Base-by-base conservation (phyloP, 768 basidiomycete genomes). In the Naematelia encephala region DNA sequence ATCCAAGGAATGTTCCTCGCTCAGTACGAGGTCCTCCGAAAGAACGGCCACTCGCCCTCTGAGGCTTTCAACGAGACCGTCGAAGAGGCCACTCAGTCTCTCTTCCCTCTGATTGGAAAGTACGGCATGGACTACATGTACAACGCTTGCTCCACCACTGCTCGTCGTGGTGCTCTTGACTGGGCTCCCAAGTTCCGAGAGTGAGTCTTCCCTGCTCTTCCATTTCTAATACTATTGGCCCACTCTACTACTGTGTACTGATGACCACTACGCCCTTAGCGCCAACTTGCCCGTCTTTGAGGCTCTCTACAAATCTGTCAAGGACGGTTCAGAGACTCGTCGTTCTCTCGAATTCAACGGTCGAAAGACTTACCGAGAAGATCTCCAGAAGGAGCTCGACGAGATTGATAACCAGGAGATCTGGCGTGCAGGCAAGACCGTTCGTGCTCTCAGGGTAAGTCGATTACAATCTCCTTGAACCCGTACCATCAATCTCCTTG, bases 91-190 rank as follows among this genome's bases (percentile, higher is more conserved):
- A 98, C 94, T 44, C 93, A 99, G 77, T 94, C 91, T 39, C 86
- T 99, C 64, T 97, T 90, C 83, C 96, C 96, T 60, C 80, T 99
- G 78, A 91, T 99, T 72, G 96, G 94, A 67, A 84, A 87, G 74
- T 88, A 96, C 78, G 92, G 91, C 57, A 79, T 93, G 93, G 93
- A 97, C 81, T 94, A 96, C 85, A 97, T 98, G 93, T 97, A 87
- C 85, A 88, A 88, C 76, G 94, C 96, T 47, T 99, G 96, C 82
- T 98, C 96, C 28, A 98, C 94, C 68, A 98, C 96, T 50, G 96
- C 96, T 52, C 91, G 94, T 70, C 94, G 96, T 64, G 96, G 96
- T 72, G 96, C 94, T 60, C 68, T 71, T 64, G 96, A 98, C 83
- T 98, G 96, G 96, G 93, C 94, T 12, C 93, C 92, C 62, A 78